Percentiles rank a stretch among this genome's conserved stretches.
phyloP scores from a whole-genome alignment of 148 eudicot species.

The Vaccinium myrtillus region DNA sequence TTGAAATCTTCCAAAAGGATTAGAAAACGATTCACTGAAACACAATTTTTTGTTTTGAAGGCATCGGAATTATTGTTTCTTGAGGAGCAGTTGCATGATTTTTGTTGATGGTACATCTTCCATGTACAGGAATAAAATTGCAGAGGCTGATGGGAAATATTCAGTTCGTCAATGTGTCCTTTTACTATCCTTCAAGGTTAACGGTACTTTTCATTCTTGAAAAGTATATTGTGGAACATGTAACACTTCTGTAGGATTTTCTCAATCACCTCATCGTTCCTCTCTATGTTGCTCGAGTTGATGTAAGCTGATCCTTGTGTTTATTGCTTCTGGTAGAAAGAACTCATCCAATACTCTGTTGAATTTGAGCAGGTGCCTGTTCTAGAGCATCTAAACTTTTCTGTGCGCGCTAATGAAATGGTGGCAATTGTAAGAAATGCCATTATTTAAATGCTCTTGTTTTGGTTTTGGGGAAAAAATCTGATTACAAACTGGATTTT shows the following conservation, averaged over 20 bases:
- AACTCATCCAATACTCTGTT: slow-evolving; percentile 15
- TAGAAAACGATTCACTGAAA: neutral
- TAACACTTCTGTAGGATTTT: neutral
- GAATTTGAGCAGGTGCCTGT: slow-evolving; percentile 45
- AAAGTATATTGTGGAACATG: neutral
- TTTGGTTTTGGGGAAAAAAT: neutral
- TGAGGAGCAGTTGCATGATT: neutral
- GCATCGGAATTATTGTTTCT: neutral
- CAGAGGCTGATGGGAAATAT: slow-evolving; percentile 38
- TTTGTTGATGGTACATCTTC: slow-evolving; percentile 1
- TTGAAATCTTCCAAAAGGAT: neutral
- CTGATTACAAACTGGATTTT: neutral
- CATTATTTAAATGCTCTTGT: slow-evolving; percentile 4
- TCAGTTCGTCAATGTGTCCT: slow-evolving; percentile 49
- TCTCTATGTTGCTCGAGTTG: neutral
- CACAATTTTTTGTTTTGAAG: neutral
- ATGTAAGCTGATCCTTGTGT: neutral
- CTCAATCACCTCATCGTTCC: neutral
- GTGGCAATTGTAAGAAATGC: slow-evolving; percentile 52
- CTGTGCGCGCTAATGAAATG: slow-evolving; percentile 45
- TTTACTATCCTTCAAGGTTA: slow-evolving; percentile 45
- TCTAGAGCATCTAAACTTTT: slow-evolving; percentile 45
- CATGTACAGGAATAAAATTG: slow-evolving; percentile 38
- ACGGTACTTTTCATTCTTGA: slow-evolving; percentile 28
- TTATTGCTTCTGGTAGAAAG: neutral